Base-by-base conservation (phyloP, 1,284 basidiomycete genomes). In the Cutaneotrichosporon sp. region DNA sequence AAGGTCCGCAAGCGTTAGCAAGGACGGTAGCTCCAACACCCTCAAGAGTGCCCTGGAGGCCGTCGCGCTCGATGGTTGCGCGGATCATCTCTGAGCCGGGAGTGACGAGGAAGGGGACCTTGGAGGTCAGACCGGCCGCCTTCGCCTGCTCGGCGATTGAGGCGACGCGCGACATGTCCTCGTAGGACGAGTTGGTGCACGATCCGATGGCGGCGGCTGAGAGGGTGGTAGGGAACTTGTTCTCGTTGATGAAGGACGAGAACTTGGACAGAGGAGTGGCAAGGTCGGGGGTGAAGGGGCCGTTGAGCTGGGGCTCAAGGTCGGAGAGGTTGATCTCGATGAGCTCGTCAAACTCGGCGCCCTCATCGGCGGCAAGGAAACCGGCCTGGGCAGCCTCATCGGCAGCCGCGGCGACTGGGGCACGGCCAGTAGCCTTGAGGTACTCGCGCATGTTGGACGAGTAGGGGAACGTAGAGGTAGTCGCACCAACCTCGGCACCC, bases 401-500 rank as follows among this genome's bases (percentile, higher is more conserved):
- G 3, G 96, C 96, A 24, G 88, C 90, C 12, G 77, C 77, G 24
- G 93, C 92, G 27, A 96, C 91, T 29, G 86, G 83, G n/a, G 81
- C 84, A 52, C 96, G 84, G 46, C 89, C 86, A 14, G 96, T 98
- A 12, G 92, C 92, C 61, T 83, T 79, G 26, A 99, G 82, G 76
- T 98, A 98, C 25, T 83, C 79, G 33, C 84, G 81, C 94, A 98
- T 98, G 64, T 83, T 83, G 52, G 82, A 75, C 7, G 90, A 92
- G 76, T 97, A 98, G 12, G 93, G 93, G 82, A 99, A 99, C 3
- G 89, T 91, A 1, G 91, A 94, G 0, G 96, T 97, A 3, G 96
- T 99, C 7, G 96, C 96, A 42, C 96, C 96, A 24, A 98, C 91
- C 79, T 99, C 96, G 20, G 96, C 96, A 55, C 96, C 96, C 96